Conservation (phyloP, 1,284 basidiomycete species). For the Moesziomyces sp. region DNA sequence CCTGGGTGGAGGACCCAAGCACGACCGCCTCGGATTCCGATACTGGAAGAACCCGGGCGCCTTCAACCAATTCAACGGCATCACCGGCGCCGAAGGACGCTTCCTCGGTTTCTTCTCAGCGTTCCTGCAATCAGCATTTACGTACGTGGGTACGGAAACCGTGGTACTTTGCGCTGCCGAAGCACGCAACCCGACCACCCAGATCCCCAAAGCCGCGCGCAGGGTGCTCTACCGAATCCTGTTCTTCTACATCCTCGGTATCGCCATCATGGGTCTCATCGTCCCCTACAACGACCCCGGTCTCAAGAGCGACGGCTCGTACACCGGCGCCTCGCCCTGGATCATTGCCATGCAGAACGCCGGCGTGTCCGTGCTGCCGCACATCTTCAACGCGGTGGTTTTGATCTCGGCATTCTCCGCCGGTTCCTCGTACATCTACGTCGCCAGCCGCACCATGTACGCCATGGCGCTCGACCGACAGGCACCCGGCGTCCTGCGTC, state of each 20-base stretch:
- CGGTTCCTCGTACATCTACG: constrained; percentile 83
- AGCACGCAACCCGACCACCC: constrained; percentile 68
- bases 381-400: constrained; percentile 79
- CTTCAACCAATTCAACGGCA: constrained; percentile 68
- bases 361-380: constrained; percentile 68
- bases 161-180: constrained; percentile 84
- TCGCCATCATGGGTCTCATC: constrained; percentile 63
- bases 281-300: constrained; percentile 52
- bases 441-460: constrained; percentile 79
- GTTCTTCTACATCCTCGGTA: constrained; percentile 70
- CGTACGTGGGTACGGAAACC: constrained; percentile 83
- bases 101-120: constrained; percentile 68
- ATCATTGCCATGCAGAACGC: constrained; percentile 69
- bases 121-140: constrained; percentile 77
- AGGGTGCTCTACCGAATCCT: constrained; percentile 69
- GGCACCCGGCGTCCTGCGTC: constrained; percentile 79
- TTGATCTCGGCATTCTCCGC: constrained; percentile 86
- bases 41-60: constrained; percentile 69
- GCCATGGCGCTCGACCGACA: constrained; percentile 80
- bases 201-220: constrained; percentile 58
- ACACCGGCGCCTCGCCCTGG: constrained; percentile 64
- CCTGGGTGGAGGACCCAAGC: constrained; percentile 65
- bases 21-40: constrained; percentile 52
- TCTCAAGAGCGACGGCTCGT: constrained; percentile 32
- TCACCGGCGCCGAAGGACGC: constrained; percentile 73